These are phyloP conservation scores for Verticillium longisporum DNA, from an alignment of 2,329 filamentous ascomycete species.

Conservation along the genomic window DNA sequence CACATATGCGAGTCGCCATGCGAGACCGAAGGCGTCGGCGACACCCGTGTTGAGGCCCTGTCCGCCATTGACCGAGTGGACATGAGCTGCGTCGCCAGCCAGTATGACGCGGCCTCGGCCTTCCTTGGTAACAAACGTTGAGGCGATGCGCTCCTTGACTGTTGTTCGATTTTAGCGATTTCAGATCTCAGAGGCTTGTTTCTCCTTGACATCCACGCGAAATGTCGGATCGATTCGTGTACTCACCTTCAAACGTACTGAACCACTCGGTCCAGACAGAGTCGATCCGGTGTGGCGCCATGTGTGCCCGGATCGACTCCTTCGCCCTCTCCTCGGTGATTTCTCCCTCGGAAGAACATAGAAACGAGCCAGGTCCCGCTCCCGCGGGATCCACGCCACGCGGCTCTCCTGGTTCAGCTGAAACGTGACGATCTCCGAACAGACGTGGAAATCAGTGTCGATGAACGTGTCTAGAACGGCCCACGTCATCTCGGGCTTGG, in stretches of 20 bases:
- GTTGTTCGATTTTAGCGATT: neutral
- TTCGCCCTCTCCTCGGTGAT: constrained; percentile 31
- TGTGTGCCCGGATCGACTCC: constrained; percentile 33
- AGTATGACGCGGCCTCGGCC: constrained; percentile 40
- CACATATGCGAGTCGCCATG: constrained; percentile 26
- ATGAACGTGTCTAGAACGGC: constrained; percentile 40
- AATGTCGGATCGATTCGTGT: neutral
- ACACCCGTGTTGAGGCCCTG: constrained; percentile 30
- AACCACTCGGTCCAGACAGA: constrained; percentile 41
- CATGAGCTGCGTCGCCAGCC: constrained; percentile 27
- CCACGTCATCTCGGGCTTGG: constrained; percentile 44
- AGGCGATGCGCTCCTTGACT: constrained; percentile 35
- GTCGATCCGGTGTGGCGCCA: constrained; percentile 33
- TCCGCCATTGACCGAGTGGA: constrained; percentile 25
- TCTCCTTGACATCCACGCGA: neutral
- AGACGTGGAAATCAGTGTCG: constrained; percentile 39
- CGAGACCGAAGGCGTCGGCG: constrained; percentile 24
- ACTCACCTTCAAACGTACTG: constrained; percentile 38
- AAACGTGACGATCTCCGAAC: constrained; percentile 40
- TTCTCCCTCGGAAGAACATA: constrained; percentile 37
- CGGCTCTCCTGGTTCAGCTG: constrained; percentile 36
- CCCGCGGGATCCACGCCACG: constrained; percentile 41
- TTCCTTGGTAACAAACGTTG: constrained; percentile 28
- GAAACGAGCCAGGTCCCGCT: constrained; percentile 38
- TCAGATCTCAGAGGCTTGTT: neutral